Evolutionary conservation across 2,329 filamentous ascomycete genomes (phyloP).

Genomic region (Cercospora berteroae): DNA sequence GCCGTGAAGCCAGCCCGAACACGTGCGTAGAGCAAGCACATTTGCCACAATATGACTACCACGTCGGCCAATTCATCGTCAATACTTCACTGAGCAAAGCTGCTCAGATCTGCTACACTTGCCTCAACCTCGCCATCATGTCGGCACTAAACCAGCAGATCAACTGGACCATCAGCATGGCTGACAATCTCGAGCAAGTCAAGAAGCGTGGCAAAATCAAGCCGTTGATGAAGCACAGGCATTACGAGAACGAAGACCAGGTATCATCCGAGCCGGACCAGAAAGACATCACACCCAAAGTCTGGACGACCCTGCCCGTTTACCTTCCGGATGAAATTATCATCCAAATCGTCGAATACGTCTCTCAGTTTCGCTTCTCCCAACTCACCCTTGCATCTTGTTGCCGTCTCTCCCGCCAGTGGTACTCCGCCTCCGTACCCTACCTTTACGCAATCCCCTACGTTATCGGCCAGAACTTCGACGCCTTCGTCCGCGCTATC

Average conservation of each 20-base stretch:
- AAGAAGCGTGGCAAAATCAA: slow-evolving; percentile 19
- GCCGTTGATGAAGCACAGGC: slow-evolving; percentile 9
- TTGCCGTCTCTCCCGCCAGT: slow-evolving; percentile 55
- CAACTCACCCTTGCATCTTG: slow-evolving; percentile 53
- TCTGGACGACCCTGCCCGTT: slow-evolving; percentile 29
- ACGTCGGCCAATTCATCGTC: neutral
- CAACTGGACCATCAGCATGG: slow-evolving; percentile 40
- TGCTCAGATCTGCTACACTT: neutral
- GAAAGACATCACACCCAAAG: slow-evolving; percentile 7
- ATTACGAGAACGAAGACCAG: slow-evolving; percentile 9
- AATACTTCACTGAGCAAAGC: neutral
- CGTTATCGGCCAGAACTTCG: slow-evolving; percentile 54
- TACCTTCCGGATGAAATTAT: slow-evolving; percentile 57
- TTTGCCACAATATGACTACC: slow-evolving; percentile 3
- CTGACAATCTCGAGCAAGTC: slow-evolving; percentile 36
- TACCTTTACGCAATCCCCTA: slow-evolving; percentile 54
- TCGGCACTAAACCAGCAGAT: slow-evolving; percentile 36
- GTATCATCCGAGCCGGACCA: slow-evolving; percentile 3
- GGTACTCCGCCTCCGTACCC: slow-evolving; percentile 55
- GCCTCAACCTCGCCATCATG: slow-evolving; percentile 24
- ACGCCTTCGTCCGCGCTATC: slow-evolving; percentile 54
- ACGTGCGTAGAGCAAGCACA: neutral
- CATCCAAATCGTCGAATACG: slow-evolving; percentile 48
- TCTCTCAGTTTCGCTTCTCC: slow-evolving; percentile 39
- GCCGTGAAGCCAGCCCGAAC: neutral